phyloP scores from a whole-genome alignment of 1,284 basidiomycete species.

The Moesziomyces aphidis region DNA sequence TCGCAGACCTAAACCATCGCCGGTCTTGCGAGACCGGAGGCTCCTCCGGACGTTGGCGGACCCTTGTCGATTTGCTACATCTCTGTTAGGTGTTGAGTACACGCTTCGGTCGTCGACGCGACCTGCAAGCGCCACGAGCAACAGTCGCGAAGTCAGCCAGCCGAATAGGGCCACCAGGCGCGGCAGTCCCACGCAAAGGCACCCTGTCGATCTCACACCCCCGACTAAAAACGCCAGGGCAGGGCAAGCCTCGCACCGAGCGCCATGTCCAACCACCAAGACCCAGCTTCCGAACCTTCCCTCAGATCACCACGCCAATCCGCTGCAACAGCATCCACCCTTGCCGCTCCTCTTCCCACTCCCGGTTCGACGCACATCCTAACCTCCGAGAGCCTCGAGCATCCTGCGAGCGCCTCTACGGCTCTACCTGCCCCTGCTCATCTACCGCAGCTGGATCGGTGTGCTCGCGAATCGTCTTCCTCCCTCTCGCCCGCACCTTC shows the following conservation, averaged over 20 bases:
- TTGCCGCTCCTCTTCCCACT: conserved; percentile 1
- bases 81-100: no score
- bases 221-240: not conserved
- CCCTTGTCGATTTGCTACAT: no score
- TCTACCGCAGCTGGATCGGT: conserved; percentile 16
- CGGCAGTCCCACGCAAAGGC: not conserved
- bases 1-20: no score
- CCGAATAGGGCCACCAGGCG: no score
- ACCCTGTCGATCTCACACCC: conserved; percentile 29
- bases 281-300: conserved; percentile 23
- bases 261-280: conserved; percentile 30
- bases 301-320: conserved; percentile 23
- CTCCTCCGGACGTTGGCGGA: no score
- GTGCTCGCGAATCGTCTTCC: conserved; percentile 25
- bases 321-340: conserved; percentile 7
- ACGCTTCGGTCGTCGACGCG: no score
- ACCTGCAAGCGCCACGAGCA: no score
- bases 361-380: conserved; percentile 1
- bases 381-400: not conserved
- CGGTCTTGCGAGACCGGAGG: no score
- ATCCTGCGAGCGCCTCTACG: not conserved
- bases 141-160: no score
- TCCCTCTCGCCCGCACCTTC: conserved; percentile 40
- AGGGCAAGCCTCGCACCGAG: conserved; percentile 4
- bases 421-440: not conserved